These are phyloP conservation scores for Tetrapisispora iriomotensis DNA, from an alignment of 805 yeast species.

Conservation along the genomic window DNA sequence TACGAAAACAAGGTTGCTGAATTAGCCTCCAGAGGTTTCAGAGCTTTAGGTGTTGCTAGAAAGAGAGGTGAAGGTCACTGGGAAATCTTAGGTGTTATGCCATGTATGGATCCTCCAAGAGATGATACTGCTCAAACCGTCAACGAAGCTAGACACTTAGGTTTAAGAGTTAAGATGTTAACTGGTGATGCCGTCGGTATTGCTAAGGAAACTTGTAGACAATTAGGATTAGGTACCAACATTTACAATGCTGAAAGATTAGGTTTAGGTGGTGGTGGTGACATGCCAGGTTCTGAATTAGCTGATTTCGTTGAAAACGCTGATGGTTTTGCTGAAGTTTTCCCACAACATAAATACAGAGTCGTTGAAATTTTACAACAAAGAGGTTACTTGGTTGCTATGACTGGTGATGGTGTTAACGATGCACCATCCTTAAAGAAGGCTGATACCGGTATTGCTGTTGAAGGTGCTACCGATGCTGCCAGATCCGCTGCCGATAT, in stretches of 20 bases:
- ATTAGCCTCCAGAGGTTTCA: conserved; percentile 96
- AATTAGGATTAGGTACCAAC: conserved; percentile 92
- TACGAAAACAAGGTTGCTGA: conserved; percentile 96
- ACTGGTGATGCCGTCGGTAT: conserved; percentile 99
- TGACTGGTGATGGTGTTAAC: conserved; percentile 99
- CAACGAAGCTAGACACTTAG: conserved; percentile 79
- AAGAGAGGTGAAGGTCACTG: conserved; percentile 97
- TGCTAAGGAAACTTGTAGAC: conserved; percentile 97
- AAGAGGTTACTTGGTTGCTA: conserved; percentile 95
- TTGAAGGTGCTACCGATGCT: conserved; percentile 96
- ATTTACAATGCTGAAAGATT: conserved; percentile 94
- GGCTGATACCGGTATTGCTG: conserved; percentile 95
- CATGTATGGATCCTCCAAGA: conserved; percentile 98
- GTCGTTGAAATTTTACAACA: conserved; percentile 92
- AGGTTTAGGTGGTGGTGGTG: conserved; percentile 93
- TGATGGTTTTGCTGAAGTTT: conserved; percentile 97
- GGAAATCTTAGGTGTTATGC: conserved; percentile 97
- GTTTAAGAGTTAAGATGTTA: conserved; percentile 93
- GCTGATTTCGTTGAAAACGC: conserved; percentile 96
- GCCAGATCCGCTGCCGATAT: conserved; percentile 96
- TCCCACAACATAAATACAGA: conserved; percentile 95
- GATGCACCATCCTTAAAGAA: conserved; percentile 96
- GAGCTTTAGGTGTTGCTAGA: conserved; percentile 98
- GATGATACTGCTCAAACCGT: conserved; percentile 95
- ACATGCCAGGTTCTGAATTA: conserved; percentile 94